phyloP scores from a whole-genome alignment of 148 eudicot species.

The Silene conica region DNA sequence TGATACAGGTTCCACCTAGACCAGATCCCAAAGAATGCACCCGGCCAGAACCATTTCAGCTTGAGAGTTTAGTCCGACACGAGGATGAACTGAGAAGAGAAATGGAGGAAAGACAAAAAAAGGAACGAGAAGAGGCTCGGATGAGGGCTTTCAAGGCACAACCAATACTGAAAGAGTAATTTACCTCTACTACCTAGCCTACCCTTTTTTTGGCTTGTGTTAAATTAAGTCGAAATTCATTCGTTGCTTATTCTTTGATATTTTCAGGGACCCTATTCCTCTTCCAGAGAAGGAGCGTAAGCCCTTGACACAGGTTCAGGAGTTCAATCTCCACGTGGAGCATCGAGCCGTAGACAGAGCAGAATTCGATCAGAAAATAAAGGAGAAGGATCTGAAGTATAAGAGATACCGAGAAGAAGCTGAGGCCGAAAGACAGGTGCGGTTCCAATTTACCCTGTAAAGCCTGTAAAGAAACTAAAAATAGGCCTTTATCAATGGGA shows the following conservation, averaged over 20 bases:
- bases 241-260: neutral
- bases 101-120: conserved; percentile 70
- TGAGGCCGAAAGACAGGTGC: conserved; percentile 79
- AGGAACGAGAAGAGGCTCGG: conserved; percentile 74
- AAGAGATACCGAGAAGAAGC: conserved; percentile 92
- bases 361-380: conserved; percentile 81
- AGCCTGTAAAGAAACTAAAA: neutral
- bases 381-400: conserved; percentile 79
- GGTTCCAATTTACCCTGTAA: no score
- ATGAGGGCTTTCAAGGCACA: conserved; percentile 86
- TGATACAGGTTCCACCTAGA: conserved; percentile 72
- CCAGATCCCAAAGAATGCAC: conserved; percentile 88
- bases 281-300: conserved; percentile 76
- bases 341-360: conserved; percentile 86
- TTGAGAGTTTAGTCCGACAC: conserved; percentile 79
- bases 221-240: neutral
- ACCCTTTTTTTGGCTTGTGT: neutral
- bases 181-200: neutral
- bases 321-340: conserved; percentile 65
- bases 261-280: conserved; percentile 79
- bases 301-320: conserved; percentile 84
- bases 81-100: conserved; percentile 83
- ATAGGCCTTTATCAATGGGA: no score
- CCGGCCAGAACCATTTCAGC: conserved; percentile 76
- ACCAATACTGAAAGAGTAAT: conserved; percentile 78